These are phyloP conservation scores for Meira nashicola DNA, from an alignment of 1,284 basidiomycete species.

Conservation along the genomic window DNA sequence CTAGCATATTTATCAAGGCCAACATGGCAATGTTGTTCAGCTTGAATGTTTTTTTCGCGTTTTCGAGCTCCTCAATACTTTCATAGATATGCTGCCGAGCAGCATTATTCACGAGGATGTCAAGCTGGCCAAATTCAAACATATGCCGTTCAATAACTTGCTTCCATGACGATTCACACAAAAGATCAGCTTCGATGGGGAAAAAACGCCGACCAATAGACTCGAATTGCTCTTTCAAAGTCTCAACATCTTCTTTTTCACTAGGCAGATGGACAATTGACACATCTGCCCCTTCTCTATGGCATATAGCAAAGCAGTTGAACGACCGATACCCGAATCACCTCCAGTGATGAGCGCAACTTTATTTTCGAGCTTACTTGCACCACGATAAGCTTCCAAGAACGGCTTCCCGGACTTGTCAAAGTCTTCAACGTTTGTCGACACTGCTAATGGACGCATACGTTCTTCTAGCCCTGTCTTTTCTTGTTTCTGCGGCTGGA, in stretches of 20 bases:
- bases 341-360: conserved; percentile 62
- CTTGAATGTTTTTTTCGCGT: conserved; percentile 31
- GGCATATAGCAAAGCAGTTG: conserved; percentile 63
- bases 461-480: conserved; percentile 29
- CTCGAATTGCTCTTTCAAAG: too few species aligned
- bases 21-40: conserved; percentile 36
- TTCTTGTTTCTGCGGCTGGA: conserved; percentile 27
- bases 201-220: too few species aligned
- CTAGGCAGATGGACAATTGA: conserved; percentile 64
- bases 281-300: conserved; percentile 64
- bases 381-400: conserved; percentile 59
- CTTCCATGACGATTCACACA: conserved; percentile 51
- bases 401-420: conserved; percentile 62
- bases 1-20: conserved; percentile 54
- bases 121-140: conserved; percentile 46
- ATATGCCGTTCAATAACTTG: conserved; percentile 59
- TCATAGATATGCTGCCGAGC: conserved; percentile 60
- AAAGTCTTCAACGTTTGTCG: conserved; percentile 61
- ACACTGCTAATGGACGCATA: conserved; percentile 57
- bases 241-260: conserved; percentile 59
- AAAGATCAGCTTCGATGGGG: conserved; percentile 58
- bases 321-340: conserved; percentile 63
- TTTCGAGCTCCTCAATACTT: conserved; percentile 35
- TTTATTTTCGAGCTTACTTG: conserved; percentile 61
- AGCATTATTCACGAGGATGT: conserved; percentile 62